Evolutionary conservation across 345 rosid genomes (phyloP), one percentile per base, ranked within the genome.

Genomic region (Noccaea bulbosa): DNA sequence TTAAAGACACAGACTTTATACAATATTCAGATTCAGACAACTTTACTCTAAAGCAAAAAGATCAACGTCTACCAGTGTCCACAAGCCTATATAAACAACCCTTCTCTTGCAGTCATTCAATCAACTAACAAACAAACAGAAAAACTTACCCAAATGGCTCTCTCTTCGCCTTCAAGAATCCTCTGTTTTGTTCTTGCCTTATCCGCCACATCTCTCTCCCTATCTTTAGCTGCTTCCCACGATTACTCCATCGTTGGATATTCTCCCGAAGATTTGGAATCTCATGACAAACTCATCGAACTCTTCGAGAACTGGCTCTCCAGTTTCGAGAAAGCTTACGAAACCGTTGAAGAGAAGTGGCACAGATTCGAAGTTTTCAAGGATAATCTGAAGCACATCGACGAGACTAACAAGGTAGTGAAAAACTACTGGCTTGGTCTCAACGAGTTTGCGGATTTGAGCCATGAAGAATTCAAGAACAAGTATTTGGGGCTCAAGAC

Each of bases 381-480:
- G 76, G 93, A 84, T 33, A 92, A 92, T 72, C 80, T 89, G 67
- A 77, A 66, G 64, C 96, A 92, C 79, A 87, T 89, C 16, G 96
- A 89, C 43, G 82, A 84, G 62, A 83, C 84, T 32, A 89, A 89
- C 84, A 84, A 83, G 78, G 77, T 80, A 64, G 77, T 72, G 7
- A 67, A 70, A 34, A 82, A 70, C 84, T 89, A 83, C 78, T 88
- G 91, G 96, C 92, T 92, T 10, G 92, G 90, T 3, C 72, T 87
- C 72, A 92, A 89, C 14, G 88, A 85, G 78, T 89, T 89, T 38
- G 96, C 96, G 0, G 96, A 92, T 75, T 58, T 89, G 73, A 87
- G 81, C 72, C 96, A 87, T 16, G 90, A 87, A 16, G 94, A 89
- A 80, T 89, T 92, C 88, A 84, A 82, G 83, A 78, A 54, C 50